These are phyloP conservation scores for Suillus subluteus DNA, from an alignment of 768 basidiomycete species.

Conservation along the genomic window DNA sequence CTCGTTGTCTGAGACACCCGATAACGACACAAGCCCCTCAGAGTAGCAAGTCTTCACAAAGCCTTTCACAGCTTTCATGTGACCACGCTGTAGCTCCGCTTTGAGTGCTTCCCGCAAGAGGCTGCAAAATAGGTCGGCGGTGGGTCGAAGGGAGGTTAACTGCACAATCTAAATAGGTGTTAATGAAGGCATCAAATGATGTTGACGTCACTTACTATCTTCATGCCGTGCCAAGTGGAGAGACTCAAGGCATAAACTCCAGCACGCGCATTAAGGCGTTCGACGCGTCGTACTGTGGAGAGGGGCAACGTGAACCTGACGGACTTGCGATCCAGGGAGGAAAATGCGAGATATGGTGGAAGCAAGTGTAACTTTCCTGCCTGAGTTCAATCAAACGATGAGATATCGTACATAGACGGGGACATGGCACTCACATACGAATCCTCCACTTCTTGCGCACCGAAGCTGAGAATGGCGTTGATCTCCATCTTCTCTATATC, in stretches of 20 bases:
- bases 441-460: constrained; percentile 80
- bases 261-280: constrained; percentile 89
- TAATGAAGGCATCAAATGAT: not conserved
- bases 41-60: constrained; percentile 95
- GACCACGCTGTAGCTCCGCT: constrained; percentile 83
- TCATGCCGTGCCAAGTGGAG: constrained; percentile 91
- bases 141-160: constrained; percentile 89
- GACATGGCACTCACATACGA: constrained; percentile 73
- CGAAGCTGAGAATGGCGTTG: constrained; percentile 84
- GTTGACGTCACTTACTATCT: constrained; percentile 63
- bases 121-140: constrained; percentile 91
- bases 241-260: constrained; percentile 97
- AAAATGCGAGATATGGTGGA: constrained; percentile 88
- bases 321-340: constrained; percentile 89
- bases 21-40: constrained; percentile 75
- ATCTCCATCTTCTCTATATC: constrained; percentile 80
- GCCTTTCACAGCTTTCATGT: constrained; percentile 91
- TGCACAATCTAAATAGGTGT: constrained; percentile 72
- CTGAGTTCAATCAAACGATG: constrained; percentile 42
- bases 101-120: constrained; percentile 89
- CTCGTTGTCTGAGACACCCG: constrained; percentile 63
- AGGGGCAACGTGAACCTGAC: constrained; percentile 91
- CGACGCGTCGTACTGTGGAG: constrained; percentile 90
- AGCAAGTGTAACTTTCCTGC: constrained; percentile 90
- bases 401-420: constrained; percentile 9